These are phyloP conservation scores for Arctostaphylos glauca DNA, from an alignment of 148 eudicot genomes.

Conservation along the genomic window DNA sequence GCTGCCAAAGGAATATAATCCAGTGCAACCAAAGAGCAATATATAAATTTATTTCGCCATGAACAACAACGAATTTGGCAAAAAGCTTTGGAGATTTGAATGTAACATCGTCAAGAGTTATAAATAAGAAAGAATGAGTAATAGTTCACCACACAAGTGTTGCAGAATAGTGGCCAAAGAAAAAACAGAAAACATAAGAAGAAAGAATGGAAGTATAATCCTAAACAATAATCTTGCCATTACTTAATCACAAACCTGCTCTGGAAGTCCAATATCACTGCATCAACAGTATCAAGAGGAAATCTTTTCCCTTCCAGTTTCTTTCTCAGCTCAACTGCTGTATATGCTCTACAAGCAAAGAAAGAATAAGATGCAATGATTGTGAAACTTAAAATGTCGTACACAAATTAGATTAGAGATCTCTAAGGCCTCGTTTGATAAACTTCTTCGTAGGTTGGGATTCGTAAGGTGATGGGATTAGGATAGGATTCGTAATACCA, in stretches of 20 bases:
- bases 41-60: not conserved
- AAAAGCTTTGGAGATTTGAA: not conserved
- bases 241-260: constrained; percentile 43
- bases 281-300: constrained; percentile 45
- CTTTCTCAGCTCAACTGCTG: constrained; percentile 70
- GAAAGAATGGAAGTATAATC: not conserved
- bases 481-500: no score
- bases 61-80: not conserved
- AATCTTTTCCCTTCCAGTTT: constrained; percentile 61
- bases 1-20: not conserved
- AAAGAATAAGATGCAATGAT: not conserved
- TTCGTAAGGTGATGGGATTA: no score
- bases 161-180: not conserved
- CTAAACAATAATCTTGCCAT: not conserved
- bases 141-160: not conserved
- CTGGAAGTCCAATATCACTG: constrained; percentile 59
- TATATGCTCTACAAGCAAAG: constrained; percentile 54
- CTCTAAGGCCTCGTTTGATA: no score
- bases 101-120: not conserved
- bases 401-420: no score
- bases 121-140: not conserved
- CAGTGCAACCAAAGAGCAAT: not conserved
- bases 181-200: not conserved
- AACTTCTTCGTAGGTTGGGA: no score
- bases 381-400: no score